Percentiles rank a stretch among this genome's conserved stretches.
phyloP scores from a whole-genome alignment of 768 basidiomycete species.

The Russula compacta region DNA sequence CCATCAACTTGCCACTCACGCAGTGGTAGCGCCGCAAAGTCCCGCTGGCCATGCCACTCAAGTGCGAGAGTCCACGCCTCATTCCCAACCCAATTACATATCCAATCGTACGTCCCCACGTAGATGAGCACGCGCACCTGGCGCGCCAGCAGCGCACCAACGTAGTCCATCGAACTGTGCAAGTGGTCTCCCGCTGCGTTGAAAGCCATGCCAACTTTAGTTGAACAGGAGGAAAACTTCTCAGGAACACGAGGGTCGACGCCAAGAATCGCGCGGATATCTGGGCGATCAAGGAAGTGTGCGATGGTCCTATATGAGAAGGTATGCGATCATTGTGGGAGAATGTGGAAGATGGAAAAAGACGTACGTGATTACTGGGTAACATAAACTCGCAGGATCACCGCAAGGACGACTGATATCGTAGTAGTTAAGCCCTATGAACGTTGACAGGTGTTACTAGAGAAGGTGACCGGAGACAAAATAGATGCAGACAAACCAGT shows the following conservation, averaged over 20 bases:
- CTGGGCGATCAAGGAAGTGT: constrained; percentile 51
- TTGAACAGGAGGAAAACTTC: constrained; percentile 35
- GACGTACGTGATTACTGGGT: constrained; percentile 40
- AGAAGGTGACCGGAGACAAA: background rate
- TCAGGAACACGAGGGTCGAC: constrained; percentile 40
- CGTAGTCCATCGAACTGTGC: constrained; percentile 31
- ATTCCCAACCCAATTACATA: constrained; percentile 58
- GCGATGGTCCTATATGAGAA: constrained; percentile 38
- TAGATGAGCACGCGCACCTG: constrained; percentile 45
- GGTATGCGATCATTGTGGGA: background rate
- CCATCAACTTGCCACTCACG: constrained; percentile 50
- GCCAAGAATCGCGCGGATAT: constrained; percentile 48
- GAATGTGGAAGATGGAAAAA: background rate
- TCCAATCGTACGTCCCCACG: constrained; percentile 47
- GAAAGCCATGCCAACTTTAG: constrained; percentile 43
- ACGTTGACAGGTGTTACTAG: constrained; percentile 16
- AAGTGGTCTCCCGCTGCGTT: constrained; percentile 32
- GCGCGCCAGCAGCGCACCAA: constrained; percentile 45
- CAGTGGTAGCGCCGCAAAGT: constrained; percentile 36
- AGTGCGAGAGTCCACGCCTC: constrained; percentile 49
- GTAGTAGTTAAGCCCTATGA: constrained; percentile 44
- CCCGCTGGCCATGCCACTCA: constrained; percentile 50
- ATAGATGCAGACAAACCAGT: constrained; percentile 24
- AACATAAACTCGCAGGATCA: constrained; percentile 46
- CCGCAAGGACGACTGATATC: constrained; percentile 59